Evolutionary conservation across 805 yeast genomes (phyloP).

Genomic region (Schwanniomyces occidentalis): DNA sequence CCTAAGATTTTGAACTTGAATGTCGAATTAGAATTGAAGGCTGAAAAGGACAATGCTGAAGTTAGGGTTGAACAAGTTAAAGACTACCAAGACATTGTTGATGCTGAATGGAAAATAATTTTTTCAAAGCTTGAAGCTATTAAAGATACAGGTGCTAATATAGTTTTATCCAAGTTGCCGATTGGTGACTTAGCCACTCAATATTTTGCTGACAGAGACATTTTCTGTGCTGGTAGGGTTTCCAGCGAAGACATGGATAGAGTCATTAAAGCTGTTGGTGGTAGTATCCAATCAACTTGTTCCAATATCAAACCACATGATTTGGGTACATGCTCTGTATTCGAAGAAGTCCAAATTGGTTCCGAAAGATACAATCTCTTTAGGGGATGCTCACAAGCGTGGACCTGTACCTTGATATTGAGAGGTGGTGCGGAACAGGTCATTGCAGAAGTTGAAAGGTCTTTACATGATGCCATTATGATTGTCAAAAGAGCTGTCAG

Average conservation of each 20-base stretch:
- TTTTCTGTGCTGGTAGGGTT: constrained; percentile 97
- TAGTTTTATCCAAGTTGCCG: constrained; percentile 91
- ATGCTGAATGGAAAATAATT: constrained; percentile 98
- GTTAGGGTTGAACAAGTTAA: constrained; percentile 91
- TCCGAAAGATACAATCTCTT: constrained; percentile 92
- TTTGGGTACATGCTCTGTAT: constrained; percentile 79
- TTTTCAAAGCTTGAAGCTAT: constrained; percentile 82
- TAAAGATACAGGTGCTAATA: constrained; percentile 82
- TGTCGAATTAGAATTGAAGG: constrained; percentile 93
- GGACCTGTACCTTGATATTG: constrained; percentile 88
- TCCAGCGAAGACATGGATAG: constrained; percentile 87
- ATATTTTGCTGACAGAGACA: constrained; percentile 92
- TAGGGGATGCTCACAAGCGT: constrained; percentile 87
- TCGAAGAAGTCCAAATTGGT: constrained; percentile 96
- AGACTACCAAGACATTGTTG: constrained; percentile 94
- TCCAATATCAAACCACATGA: constrained; percentile 67
- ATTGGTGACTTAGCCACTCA: constrained; percentile 99
- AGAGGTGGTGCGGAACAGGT: constrained; percentile 99
- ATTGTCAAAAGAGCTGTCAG: constrained; percentile 93
- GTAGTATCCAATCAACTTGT: constrained; percentile 74
- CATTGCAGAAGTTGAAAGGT: constrained; percentile 95
- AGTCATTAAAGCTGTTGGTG: constrained; percentile 93
- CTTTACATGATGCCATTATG: constrained; percentile 97
- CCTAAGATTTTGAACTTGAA: constrained; percentile 85
- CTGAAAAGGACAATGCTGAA: constrained; percentile 98